These are phyloP conservation scores for Aspergillus campestris DNA, from an alignment of 495 filamentous ascomycete species.

Conservation along the genomic window DNA sequence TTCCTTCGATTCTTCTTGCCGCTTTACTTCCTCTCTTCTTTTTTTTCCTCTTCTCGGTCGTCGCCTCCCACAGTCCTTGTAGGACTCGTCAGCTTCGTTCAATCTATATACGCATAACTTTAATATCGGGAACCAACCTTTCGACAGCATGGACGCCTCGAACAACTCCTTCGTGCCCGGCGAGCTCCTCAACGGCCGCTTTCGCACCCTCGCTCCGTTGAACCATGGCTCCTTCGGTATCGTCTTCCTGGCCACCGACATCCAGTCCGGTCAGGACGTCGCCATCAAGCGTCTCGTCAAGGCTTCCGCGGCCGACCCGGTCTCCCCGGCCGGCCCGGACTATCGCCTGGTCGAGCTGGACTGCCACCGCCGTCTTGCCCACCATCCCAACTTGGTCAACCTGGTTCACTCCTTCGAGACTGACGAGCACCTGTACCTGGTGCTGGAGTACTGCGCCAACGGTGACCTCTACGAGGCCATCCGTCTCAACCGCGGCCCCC, in stretches of 20 bases:
- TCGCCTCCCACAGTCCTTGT: conserved; percentile 22
- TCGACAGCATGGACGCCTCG: conserved; percentile 62
- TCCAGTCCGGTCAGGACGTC: conserved; percentile 62
- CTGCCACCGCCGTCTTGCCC: conserved; percentile 67
- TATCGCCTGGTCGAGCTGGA: conserved; percentile 82
- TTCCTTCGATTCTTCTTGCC: conserved; percentile 7
- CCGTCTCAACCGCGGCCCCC: conserved; percentile 71
- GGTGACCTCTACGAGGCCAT: conserved; percentile 98
- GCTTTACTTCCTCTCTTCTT: conserved; percentile 20
- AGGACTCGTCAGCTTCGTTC: conserved; percentile 27
- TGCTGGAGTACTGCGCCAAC: conserved; percentile 92
- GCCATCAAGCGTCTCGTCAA: conserved; percentile 94
- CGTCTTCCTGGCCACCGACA: conserved; percentile 88
- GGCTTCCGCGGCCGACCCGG: conserved; percentile 46
- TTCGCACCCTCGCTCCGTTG: conserved; percentile 82
- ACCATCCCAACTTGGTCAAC: conserved; percentile 90
- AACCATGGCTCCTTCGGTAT: conserved; percentile 98
- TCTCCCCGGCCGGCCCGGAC: conserved; percentile 54
- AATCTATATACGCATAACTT: conserved; percentile 6
- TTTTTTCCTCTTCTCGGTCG: conserved; percentile 9
- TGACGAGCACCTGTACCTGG: conserved; percentile 77
- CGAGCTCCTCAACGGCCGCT: conserved; percentile 73
- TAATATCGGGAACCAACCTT: no score
- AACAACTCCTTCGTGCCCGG: conserved; percentile 65
- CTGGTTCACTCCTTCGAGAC: conserved; percentile 89